A percentile compares a stretch with the other conserved stretches of the same genome.
phyloP scores from a whole-genome alignment of 306 rosid species.

The Prunus mira region DNA sequence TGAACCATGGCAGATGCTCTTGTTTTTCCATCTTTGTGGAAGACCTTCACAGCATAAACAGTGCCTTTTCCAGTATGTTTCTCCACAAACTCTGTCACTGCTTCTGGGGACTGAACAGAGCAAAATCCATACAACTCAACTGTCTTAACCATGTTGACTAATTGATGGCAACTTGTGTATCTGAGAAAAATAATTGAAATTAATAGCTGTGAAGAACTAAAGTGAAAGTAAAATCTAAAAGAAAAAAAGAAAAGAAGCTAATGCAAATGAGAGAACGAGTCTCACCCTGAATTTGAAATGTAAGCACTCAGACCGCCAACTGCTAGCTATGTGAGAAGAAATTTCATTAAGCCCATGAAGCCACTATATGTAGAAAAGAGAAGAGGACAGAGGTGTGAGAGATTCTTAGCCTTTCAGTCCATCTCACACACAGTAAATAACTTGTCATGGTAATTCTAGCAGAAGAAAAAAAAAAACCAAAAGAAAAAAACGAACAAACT shows the following conservation, averaged over 20 bases:
- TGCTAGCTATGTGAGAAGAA: background rate
- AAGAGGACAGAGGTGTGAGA: no score
- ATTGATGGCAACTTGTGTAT: background rate
- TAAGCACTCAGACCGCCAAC: background rate
- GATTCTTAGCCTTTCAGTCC: no score
- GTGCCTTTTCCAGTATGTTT: slow-evolving; percentile 40
- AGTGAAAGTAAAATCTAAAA: background rate
- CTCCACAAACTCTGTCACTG: slow-evolving; percentile 40
- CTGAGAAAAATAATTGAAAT: background rate
- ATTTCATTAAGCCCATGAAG: background rate
- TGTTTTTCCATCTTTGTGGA: slow-evolving; percentile 12
- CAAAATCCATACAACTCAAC: slow-evolving; percentile 43
- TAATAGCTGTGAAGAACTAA: background rate
- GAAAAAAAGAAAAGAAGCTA: background rate
- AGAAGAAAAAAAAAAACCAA: no score
- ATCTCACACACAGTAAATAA: background rate
- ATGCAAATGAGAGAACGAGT: background rate
- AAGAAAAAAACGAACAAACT: background rate
- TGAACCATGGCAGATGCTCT: slow-evolving; percentile 39
- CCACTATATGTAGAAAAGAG: background rate
- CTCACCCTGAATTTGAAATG: background rate
- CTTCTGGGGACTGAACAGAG: slow-evolving; percentile 23
- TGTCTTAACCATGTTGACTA: slow-evolving; percentile 31
- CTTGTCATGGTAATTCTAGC: slow-evolving; percentile 4
- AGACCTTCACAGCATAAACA: slow-evolving; percentile 29